Base-by-base conservation (phyloP, 768 basidiomycete genomes). In the Amanita jacksonii region DNA sequence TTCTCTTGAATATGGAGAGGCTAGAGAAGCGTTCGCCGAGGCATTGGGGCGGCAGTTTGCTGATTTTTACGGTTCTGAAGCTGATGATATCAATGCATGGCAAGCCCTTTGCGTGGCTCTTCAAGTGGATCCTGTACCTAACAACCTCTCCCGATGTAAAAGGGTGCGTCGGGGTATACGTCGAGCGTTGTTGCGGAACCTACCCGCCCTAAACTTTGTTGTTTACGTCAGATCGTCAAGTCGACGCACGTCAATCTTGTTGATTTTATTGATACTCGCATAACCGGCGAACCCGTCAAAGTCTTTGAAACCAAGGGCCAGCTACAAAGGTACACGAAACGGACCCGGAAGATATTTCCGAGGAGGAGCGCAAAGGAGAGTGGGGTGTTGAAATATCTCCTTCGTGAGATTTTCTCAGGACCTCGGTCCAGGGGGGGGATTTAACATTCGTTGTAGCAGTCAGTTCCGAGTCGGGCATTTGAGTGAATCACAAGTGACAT, bases 161-260 rank as follows among this genome's bases (percentile, higher is more conserved):
- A 9, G 23, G 27, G 45, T 46, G 30, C 27, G 24, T 46, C n/a
- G n/a, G n/a, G n/a, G 18, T 33, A n/a, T 24, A 9, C 38, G 13
- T 9, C 12, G 1, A 13, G 20, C 12, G 8, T 4, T 10, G 10
- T 25, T n/a, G n/a, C n/a, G n/a, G n/a, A n/a, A n/a, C n/a, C n/a
- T n/a, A n/a, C 23, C 8, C 3, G 1, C 22, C 10, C 24, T 15
- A 16, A 28, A 13, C 19, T 13, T 1, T 5, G n/a, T 19, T 13
- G 1, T 32, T 10, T 16, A 12, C 33, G 25, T 39, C 18, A 22
- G 43, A 24, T 45, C 15, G 16, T 45, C 22, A 45, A 45, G 18
- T 19, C 35, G 2, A 45, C 35, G 9, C 43, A 45, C 28, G 43
- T 45, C 36, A 44, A 44, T 36, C 15, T 44, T 10, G 43, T 44